Conservation (phyloP, 2,329 filamentous ascomycete species). For the Cladobotryum protrusum region DNA sequence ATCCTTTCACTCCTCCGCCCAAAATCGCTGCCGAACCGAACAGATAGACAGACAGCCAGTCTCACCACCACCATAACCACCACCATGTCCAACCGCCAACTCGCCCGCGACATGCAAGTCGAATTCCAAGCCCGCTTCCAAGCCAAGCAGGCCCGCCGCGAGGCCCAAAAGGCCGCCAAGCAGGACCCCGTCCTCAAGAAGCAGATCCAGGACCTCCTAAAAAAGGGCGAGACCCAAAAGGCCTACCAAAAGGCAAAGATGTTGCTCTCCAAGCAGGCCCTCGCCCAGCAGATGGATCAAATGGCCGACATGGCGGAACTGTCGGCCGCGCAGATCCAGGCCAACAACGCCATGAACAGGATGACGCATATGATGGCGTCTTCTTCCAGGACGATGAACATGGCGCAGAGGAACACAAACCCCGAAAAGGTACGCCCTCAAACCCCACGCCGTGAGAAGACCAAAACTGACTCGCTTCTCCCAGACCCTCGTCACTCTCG, state of each 20-base stretch:
- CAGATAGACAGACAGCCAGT: no score
- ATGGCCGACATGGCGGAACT: slow-evolving; percentile 60
- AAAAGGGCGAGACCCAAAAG: slow-evolving; percentile 57
- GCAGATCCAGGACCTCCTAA: slow-evolving; percentile 57
- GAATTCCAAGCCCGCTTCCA: slow-evolving; percentile 60
- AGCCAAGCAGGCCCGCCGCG: slow-evolving; percentile 55
- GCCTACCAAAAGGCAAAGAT: slow-evolving; percentile 59
- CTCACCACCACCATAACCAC: no score
- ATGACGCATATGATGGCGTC: slow-evolving; percentile 60
- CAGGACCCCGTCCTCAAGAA: slow-evolving; percentile 56
- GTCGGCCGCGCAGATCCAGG: slow-evolving; percentile 55
- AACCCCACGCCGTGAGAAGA: not conserved
- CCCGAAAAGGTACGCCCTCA: slow-evolving; percentile 43
- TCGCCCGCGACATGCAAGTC: slow-evolving; percentile 55
- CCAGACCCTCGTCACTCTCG: slow-evolving; percentile 53
- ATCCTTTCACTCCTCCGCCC: not conserved
- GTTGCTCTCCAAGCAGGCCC: slow-evolving; percentile 54
- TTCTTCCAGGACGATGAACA: slow-evolving; percentile 52
- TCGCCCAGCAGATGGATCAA: slow-evolving; percentile 58
- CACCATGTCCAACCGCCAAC: slow-evolving; percentile 55
- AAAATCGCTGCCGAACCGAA: not conserved
- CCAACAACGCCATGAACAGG: slow-evolving; percentile 59
- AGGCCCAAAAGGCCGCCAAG: slow-evolving; percentile 55
- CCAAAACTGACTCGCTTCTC: not conserved
- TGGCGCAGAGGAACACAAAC: slow-evolving; percentile 53